Base-by-base conservation (phyloP, 148 eudicot species). In the Suaeda aralocaspica region DNA sequence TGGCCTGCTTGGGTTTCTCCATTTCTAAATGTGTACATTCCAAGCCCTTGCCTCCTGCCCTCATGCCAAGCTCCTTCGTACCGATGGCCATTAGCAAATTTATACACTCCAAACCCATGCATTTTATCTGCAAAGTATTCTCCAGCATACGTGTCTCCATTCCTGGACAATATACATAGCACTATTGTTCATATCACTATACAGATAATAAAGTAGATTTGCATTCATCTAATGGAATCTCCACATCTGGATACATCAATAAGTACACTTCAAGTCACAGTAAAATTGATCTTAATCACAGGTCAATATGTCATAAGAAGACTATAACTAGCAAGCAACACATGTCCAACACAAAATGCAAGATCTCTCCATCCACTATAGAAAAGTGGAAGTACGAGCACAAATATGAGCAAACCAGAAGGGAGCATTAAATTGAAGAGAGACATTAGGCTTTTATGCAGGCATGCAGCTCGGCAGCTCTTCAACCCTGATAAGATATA, bases 11-110 rank as follows among this genome's bases (percentile, higher is more conserved):
- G 92, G 63, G 96, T 88, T 82, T 92, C 98, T 39, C 91, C 96
- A 67, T 83, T 90, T 81, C 96, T 85, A 70, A 88, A 92, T 9
- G 96, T 86, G 81, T 92, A 92, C 91, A 88, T 88, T 28, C 98
- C 98, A 56, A 89, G 94, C 58, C 98, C 98, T 86, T 92, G 98
- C 78, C 98, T 86, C 79, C 83, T 85, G 14, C 98, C 98, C 80
- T 92, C 98, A 59, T 92, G 98, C 98, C 98, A 92, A 14, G 96
- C 87, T 77, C 98, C 98, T 82, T 92, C 98, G 66, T 88, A 92
- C 9, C 82, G 79, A 81, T 92, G 98, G 33, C 92, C 94, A 71
- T 92, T 92, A 19, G 88, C 89, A 81, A 92, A 92, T 59, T 78
- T 78, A 75, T 92, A 92, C 0, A 88, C 84, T 58, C 98, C 98